Base-by-base conservation (phyloP, 1,139 yeast genomes). In the Saccharomycopsis phalli region DNA sequence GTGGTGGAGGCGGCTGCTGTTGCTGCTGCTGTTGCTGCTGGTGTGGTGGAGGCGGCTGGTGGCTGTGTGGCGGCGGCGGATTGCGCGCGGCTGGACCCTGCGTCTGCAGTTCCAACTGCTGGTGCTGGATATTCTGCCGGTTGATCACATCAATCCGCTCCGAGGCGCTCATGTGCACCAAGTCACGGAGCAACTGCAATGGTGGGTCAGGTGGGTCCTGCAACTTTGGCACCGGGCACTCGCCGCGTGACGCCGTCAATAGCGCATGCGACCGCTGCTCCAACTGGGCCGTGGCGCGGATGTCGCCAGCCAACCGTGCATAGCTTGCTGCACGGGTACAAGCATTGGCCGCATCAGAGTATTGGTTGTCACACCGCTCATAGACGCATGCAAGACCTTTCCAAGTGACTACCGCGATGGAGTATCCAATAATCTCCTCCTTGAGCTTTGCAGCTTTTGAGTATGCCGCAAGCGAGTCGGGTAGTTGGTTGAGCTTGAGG, bases 401-500 rank as follows among this genome's bases (percentile, higher is more conserved):
- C 81, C 81, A 75, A 0, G 81, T 79, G 7, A 75, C 63, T 2
- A 78, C 81, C 4, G 54, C 53, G 33, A 54, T 53, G 2, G 52
- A 41, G 3, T 44, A 35, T 2, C 69, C 61, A 11, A 64, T 65
- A 38, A 69, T 74, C 37, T 71, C 76, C 40, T 64, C 62, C 50
- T 69, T 71, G 20, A 74, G 55, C 36, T 76, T 59, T 28, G 75
- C 65, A 1, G 81, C 82, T 54, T 76, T 81, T 1, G 80, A 71
- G 53, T 74, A 78, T 2, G 83, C 83, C 4, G 80, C 76, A 38
- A 77, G 59, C 0, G 84, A 77, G 51, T 77, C 84, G 3, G 77
- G 71, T 21, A 77, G 56, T 55, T 77, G 84, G 40, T 71, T 71
- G 50, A 76, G 60, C 47, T 69, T 69, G 44, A 77, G 57, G 52